phyloP scores from a whole-genome alignment of 306 rosid species.

The Fragaria vesca region DNA sequence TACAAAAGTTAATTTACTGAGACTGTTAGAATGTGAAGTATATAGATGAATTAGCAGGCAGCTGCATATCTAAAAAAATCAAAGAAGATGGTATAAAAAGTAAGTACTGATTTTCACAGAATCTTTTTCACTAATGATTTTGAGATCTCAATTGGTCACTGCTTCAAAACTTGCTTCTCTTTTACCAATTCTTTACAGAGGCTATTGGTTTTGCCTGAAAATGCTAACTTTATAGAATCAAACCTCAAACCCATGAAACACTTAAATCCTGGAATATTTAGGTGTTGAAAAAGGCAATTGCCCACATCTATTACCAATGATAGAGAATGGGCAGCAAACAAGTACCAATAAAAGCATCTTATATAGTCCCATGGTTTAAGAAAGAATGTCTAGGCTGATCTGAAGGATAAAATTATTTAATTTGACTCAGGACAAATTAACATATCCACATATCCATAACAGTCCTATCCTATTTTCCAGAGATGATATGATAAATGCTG shows the following conservation, averaged over 20 bases:
- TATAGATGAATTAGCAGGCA: neutral
- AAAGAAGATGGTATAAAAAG: neutral
- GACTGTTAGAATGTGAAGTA: neutral
- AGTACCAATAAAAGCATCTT: neutral
- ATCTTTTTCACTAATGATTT: neutral
- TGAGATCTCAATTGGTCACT: neutral
- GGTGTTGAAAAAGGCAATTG: neutral
- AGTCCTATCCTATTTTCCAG: neutral
- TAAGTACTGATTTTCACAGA: neutral
- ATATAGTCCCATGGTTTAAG: neutral
- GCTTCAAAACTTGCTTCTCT: neutral
- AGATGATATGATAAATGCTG: neutral
- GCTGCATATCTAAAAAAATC: neutral
- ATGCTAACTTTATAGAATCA: constrained; percentile 2
- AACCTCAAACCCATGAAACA: neutral
- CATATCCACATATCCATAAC: neutral
- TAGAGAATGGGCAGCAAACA: constrained; percentile 3
- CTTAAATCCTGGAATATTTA: neutral
- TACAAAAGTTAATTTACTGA: neutral
- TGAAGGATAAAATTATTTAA: neutral
- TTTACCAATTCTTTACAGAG: neutral
- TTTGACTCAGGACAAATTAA: neutral
- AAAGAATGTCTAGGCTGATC: neutral
- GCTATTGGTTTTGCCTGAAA: neutral
- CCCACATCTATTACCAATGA: neutral